Percentiles rank a stretch among this genome's conserved stretches.
Conservation (phyloP, 495 filamentous ascomycete species). For the Aspergillus baeticus region DNA sequence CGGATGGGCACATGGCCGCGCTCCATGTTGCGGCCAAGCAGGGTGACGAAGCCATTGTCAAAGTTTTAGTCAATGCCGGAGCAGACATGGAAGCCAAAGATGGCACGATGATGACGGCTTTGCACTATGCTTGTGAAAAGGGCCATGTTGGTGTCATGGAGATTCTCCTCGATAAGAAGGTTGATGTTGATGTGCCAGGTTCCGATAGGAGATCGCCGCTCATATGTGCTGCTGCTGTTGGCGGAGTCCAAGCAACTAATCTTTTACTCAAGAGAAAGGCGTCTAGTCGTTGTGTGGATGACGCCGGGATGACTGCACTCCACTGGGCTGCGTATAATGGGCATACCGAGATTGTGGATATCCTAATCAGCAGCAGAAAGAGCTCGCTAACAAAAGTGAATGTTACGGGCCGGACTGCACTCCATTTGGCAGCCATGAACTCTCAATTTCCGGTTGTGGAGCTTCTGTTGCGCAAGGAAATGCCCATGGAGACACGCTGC, state of each 20-base stretch:
- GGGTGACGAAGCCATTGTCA: slow-evolving; percentile 34
- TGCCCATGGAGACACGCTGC: slow-evolving; percentile 30
- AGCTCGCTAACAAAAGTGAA: slow-evolving; percentile 27
- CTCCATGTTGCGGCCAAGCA: slow-evolving; percentile 39
- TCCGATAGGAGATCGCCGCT: slow-evolving; percentile 39
- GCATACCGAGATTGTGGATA: slow-evolving; percentile 38
- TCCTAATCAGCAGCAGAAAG: slow-evolving; percentile 34
- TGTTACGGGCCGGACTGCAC: slow-evolving; percentile 33
- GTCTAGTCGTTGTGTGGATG: slow-evolving; percentile 26
- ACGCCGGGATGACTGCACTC: slow-evolving; percentile 43
- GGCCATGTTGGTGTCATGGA: slow-evolving; percentile 32
- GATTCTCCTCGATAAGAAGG: slow-evolving; percentile 35
- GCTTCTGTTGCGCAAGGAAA: slow-evolving; percentile 31
- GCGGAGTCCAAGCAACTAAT: slow-evolving; percentile 26
- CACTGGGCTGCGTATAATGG: slow-evolving; percentile 47
- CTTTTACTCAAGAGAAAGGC: slow-evolving; percentile 39
- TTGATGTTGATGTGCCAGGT: slow-evolving; percentile 35
- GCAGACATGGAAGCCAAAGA: slow-evolving; percentile 46
- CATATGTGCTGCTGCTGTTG: slow-evolving; percentile 40
- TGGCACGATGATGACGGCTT: slow-evolving; percentile 38
- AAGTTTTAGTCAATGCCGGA: slow-evolving; percentile 30
- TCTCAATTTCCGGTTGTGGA: slow-evolving; percentile 42
- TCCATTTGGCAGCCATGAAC: slow-evolving; percentile 43
- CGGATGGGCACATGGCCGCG: slow-evolving; percentile 35
- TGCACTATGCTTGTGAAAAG: slow-evolving; percentile 41